Conservation (phyloP, 164 flowering plant genomes). For the Vitis riparia region DNA sequence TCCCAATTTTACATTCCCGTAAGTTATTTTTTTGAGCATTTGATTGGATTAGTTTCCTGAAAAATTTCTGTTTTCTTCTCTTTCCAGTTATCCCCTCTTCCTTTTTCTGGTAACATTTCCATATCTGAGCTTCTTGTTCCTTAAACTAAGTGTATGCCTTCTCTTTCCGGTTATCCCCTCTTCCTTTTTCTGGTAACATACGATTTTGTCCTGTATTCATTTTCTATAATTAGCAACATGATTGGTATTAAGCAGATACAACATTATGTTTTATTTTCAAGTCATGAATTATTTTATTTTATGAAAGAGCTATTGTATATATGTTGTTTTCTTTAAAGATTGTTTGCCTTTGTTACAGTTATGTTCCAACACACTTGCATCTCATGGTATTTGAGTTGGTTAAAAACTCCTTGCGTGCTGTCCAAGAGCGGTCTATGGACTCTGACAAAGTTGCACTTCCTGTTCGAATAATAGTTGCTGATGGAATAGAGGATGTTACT, state of each 20-base stretch:
- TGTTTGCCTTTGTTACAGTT: constrained; percentile 41
- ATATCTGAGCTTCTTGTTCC: not conserved
- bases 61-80: not conserved
- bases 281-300: not conserved
- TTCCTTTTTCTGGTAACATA: no score
- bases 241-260: no score
- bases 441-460: constrained; percentile 84
- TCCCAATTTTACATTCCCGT: constrained; percentile 88
- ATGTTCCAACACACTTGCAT: constrained; percentile 93
- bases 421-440: constrained; percentile 84
- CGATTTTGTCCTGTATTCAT: no score
- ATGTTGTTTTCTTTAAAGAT: not conserved
- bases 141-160: not conserved
- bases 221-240: not conserved
- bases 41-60: not conserved
- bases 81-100: not conserved
- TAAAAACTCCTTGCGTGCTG: constrained; percentile 97
- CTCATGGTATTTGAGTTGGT: constrained; percentile 97
- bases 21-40: constrained; percentile 22
- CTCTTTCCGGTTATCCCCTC: not conserved
- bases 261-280: no score
- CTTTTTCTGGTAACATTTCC: not conserved
- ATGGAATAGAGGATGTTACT: constrained; percentile 95
- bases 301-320: not conserved
- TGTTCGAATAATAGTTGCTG: constrained; percentile 87